Evolutionary conservation across 192 early-diverging fungal species (phyloP).

Genomic region (Gorgonomyces haynaldii): DNA sequence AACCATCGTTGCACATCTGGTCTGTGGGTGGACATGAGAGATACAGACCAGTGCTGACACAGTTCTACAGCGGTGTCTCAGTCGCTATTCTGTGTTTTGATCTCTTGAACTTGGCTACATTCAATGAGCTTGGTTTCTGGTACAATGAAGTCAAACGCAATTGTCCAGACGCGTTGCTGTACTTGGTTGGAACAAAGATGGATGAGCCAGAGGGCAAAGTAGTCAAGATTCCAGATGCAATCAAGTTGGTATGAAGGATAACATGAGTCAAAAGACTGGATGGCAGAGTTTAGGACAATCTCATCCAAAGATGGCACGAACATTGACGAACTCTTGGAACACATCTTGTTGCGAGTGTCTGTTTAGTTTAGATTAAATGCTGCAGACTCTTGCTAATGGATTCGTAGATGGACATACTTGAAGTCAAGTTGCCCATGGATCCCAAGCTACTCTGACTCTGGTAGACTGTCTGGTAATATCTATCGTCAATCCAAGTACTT

Average conservation of each 20-base stretch:
- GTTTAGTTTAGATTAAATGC: neutral
- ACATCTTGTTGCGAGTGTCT: neutral
- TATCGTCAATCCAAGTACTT: conserved; percentile 17
- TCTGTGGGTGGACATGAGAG: conserved; percentile 41
- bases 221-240: conserved; percentile 34
- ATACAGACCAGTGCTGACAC: conserved; percentile 37
- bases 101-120: conserved; percentile 30
- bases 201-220: conserved; percentile 39
- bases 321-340: conserved; percentile 40
- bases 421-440: neutral
- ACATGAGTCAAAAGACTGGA: conserved; percentile 37
- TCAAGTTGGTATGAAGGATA: conserved; percentile 26
- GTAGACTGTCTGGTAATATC: conserved; percentile 6
- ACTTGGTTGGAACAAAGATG: conserved; percentile 38
- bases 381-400: neutral
- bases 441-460: neutral
- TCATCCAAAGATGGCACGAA: conserved; percentile 40
- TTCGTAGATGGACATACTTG: neutral
- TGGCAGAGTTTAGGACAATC: conserved; percentile 33
- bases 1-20: conserved; percentile 38
- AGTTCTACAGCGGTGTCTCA: conserved; percentile 35
- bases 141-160: conserved; percentile 44
- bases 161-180: conserved; percentile 28
- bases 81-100: conserved; percentile 43
- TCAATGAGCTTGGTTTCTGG: conserved; percentile 41